phyloP scores from a whole-genome alignment of 192 early-diverging fungal species.

The Lobosporangium transversale region DNA sequence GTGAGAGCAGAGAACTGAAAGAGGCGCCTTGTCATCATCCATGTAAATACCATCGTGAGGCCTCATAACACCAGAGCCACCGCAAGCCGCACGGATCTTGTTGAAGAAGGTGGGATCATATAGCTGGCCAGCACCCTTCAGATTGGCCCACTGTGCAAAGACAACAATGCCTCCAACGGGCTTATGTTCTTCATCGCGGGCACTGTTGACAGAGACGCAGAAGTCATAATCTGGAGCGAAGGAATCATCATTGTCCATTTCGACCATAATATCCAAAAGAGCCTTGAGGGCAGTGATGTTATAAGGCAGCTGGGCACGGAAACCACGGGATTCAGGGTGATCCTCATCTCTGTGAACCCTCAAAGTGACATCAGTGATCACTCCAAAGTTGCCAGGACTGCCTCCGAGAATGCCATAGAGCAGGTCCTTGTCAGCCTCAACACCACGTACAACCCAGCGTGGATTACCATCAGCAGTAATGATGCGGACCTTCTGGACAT shows the following conservation, averaged over 20 bases:
- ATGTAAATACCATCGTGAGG: too few species aligned
- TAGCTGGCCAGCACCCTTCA: conserved; percentile 9
- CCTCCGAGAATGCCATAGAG: conserved; percentile 47
- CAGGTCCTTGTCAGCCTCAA: conserved; percentile 20
- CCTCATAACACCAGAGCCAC: too few species aligned
- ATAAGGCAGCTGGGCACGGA: conserved; percentile 15
- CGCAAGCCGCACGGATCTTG: too few species aligned
- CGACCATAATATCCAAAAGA: conserved; percentile 44
- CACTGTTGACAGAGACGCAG: conserved; percentile 17
- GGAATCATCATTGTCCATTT: background rate
- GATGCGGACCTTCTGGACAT: conserved; percentile 51
- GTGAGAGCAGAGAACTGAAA: too few species aligned
- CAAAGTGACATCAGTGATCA: conserved; percentile 37
- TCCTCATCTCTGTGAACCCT: conserved; percentile 30
- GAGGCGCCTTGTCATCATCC: too few species aligned
- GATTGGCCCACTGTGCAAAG: conserved; percentile 47
- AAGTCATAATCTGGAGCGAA: conserved; percentile 30
- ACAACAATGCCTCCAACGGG: conserved; percentile 16
- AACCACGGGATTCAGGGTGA: conserved; percentile 34
- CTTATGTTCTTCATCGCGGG: background rate
- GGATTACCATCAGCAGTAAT: conserved; percentile 38
- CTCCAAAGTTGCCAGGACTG: conserved; percentile 55
- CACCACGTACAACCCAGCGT: conserved; percentile 7
- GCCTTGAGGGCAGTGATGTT: conserved; percentile 10
- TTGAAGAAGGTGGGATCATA: too few species aligned